Evolutionary conservation across 2,329 filamentous ascomycete species (phyloP), one percentile per base, ranked within the genome.

Genomic region (Cyphellophora europaea): DNA sequence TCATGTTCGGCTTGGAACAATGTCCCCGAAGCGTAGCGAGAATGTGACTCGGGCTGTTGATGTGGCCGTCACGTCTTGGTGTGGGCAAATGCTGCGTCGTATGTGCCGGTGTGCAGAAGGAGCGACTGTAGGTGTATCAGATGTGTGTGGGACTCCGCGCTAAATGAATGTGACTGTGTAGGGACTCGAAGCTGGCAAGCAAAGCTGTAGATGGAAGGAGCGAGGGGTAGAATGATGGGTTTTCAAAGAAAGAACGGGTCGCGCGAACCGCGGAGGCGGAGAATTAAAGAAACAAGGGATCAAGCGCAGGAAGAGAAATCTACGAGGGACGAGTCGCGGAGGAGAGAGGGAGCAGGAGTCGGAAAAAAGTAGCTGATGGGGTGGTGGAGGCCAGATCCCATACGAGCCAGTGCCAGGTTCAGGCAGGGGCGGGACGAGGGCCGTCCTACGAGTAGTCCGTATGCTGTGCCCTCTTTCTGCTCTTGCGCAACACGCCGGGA

Each of bases 41-140:
- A n/a, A n/a, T n/a, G n/a, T n/a, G n/a, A n/a, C n/a, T n/a, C n/a
- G n/a, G n/a, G n/a, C n/a, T n/a, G n/a, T n/a, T n/a, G n/a, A n/a
- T n/a, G n/a, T n/a, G n/a, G n/a, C n/a, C n/a, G n/a, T n/a, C n/a
- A n/a, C n/a, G n/a, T n/a, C n/a, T n/a, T 15, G 27, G 6, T 14
- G 27, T 13, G n/a, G 18, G 27, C 27, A 14, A 30, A 30, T 11
- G 14, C 14, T 15, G 27, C 27, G 27, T 3, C 11, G 3, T 27
- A n/a, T n/a, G n/a, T n/a, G 4, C 11, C 8, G 11, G 4, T 30
- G 5, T 16, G n/a, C 6, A 11, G 27, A 30, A 30, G 5, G 27
- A 30, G 27, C 27, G 27, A 30, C n/a, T 13, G 27, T 10, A 30
- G n/a, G 10, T 16, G 27, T n/a, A n/a, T n/a, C n/a, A n/a, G n/a